phyloP scores from a whole-genome alignment of 768 basidiomycete genomes.

The Kwoniella bestiolae region DNA sequence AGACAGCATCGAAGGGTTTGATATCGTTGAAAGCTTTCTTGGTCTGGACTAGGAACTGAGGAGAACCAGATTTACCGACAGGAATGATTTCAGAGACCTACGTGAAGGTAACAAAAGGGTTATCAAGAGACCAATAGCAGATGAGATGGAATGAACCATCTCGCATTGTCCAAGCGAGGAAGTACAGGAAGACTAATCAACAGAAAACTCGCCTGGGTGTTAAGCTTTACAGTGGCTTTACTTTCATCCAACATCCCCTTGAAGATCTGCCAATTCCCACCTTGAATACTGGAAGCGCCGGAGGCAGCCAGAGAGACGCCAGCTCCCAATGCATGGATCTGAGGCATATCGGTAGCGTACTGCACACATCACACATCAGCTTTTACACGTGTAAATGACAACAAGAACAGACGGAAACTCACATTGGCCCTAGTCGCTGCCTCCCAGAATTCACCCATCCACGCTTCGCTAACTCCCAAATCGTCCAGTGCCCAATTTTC shows the following conservation, averaged over 20 bases:
- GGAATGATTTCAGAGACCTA: slow-evolving; percentile 61
- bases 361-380: slow-evolving; percentile 23
- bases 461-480: slow-evolving; percentile 66
- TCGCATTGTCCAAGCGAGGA: no score
- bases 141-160: no score
- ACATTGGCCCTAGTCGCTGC: slow-evolving; percentile 83
- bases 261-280: slow-evolving; percentile 86
- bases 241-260: slow-evolving; percentile 75
- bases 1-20: slow-evolving; percentile 68
- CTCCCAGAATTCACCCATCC: slow-evolving; percentile 74
- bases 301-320: slow-evolving; percentile 71
- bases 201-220: slow-evolving; percentile 65
- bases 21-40: slow-evolving; percentile 37
- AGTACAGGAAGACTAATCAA: neutral
- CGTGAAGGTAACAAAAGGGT: no score
- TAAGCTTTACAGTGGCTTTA: slow-evolving; percentile 70
- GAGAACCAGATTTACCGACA: slow-evolving; percentile 18
- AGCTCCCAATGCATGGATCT: slow-evolving; percentile 78
- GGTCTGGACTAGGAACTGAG: slow-evolving; percentile 34
- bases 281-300: slow-evolving; percentile 69
- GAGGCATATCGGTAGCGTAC: slow-evolving; percentile 66
- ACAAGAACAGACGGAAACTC: slow-evolving; percentile 58
- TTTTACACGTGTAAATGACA: neutral
- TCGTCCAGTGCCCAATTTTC: slow-evolving; percentile 64
- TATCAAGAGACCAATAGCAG: no score